Evolutionary conservation across 179 eudicot species (phyloP).

Genomic region (Beta lomatogona): DNA sequence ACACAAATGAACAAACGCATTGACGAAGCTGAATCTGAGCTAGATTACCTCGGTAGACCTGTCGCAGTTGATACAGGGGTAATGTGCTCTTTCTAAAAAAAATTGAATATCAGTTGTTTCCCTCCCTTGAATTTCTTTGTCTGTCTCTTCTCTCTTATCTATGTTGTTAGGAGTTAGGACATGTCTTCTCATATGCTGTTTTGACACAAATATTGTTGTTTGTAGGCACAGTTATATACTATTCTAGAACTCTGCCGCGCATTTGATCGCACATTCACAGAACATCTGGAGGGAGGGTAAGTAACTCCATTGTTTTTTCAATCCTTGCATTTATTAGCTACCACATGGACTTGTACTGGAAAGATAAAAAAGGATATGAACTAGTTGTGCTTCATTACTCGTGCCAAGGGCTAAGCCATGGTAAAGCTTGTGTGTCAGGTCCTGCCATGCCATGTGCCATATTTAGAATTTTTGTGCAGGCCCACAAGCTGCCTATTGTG

Average conservation of each 20-base stretch:
- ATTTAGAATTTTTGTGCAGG: not conserved
- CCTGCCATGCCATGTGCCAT: no score
- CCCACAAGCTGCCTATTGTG: not conserved
- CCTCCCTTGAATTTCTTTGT: not conserved
- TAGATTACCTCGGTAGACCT: slow-evolving; percentile 55
- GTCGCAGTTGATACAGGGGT: slow-evolving; percentile 62
- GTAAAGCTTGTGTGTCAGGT: no score
- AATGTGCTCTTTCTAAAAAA: slow-evolving; percentile 2
- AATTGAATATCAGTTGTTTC: not conserved
- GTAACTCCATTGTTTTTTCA: not conserved
- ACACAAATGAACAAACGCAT: slow-evolving; percentile 48
- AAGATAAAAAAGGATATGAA: no score
- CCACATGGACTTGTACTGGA: no score
- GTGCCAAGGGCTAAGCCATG: no score
- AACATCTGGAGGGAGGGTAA: slow-evolving; percentile 82
- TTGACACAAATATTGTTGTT: not conserved
- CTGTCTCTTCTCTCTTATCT: not conserved
- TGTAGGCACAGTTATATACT: slow-evolving; percentile 60
- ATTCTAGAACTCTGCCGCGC: slow-evolving; percentile 73
- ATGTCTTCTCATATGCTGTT: slow-evolving; percentile 1
- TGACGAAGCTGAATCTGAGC: slow-evolving; percentile 57
- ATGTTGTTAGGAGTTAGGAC: no score
- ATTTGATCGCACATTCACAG: slow-evolving; percentile 63
- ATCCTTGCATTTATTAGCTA: no score
- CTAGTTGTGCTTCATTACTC: no score